A percentile compares a stretch with the other conserved stretches of the same genome.
Evolutionary conservation across 2,329 filamentous ascomycete genomes (phyloP).

Genomic region (Raffaelea deltoideospora): DNA sequence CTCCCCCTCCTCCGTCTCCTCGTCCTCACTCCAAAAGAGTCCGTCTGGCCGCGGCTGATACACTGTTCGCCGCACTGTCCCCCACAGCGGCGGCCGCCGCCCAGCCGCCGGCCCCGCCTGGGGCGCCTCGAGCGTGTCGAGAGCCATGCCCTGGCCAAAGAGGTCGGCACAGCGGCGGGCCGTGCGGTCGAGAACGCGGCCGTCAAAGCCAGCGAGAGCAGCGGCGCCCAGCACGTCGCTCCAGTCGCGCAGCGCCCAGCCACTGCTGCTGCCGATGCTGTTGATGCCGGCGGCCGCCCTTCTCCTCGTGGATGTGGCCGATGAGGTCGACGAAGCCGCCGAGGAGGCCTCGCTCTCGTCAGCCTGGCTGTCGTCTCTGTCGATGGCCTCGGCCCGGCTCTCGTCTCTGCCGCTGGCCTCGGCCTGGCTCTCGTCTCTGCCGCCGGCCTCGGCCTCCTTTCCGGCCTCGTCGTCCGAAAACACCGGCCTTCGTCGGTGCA

Average conservation of each 20-base stretch:
- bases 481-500: constrained; percentile 8
- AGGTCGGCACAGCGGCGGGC: constrained; percentile 59
- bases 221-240: constrained; percentile 71
- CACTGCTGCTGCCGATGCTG: neutral
- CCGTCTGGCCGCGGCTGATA: neutral
- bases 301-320: neutral
- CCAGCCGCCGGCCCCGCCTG: neutral
- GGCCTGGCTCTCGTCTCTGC: neutral
- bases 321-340: too few species aligned
- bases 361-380: neutral
- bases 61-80: neutral
- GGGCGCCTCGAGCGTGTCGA: constrained; percentile 33
- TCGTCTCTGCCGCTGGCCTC: neutral
- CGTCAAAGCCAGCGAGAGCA: constrained; percentile 55
- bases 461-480: too few species aligned
- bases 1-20: neutral
- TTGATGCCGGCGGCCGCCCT: neutral
- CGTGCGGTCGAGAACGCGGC: constrained; percentile 49
- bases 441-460: too few species aligned
- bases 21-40: too few species aligned
- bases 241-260: constrained; percentile 55
- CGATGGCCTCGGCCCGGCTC: neutral
- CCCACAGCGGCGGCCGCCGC: too few species aligned
- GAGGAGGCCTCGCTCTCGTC: too few species aligned
- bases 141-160: constrained; percentile 57